phyloP scores from a whole-genome alignment of 208 protist genomes.

The Wallacemonas sp. region DNA sequence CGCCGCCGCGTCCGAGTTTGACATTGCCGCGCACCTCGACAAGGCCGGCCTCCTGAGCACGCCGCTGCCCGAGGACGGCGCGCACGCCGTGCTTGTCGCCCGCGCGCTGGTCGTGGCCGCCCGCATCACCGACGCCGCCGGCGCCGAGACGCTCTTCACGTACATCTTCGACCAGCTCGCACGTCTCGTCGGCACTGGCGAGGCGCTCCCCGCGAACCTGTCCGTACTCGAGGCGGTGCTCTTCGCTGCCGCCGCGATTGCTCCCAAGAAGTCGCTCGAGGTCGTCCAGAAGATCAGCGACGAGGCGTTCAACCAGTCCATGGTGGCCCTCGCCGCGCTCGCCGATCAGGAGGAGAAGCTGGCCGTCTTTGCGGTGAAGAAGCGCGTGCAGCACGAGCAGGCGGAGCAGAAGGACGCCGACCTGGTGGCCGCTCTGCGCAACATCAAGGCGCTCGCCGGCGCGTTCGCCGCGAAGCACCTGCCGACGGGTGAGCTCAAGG shows the following conservation, averaged over 20 bases:
- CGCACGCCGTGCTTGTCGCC: conserved; percentile 38
- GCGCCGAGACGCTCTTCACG: conserved; percentile 49
- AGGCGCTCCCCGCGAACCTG: conserved; percentile 47
- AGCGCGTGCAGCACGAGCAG: conserved; percentile 27
- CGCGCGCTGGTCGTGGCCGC: conserved; percentile 60
- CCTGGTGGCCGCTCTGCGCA: conserved; percentile 51
- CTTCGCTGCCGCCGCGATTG: conserved; percentile 56
- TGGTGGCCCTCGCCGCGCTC: conserved; percentile 28
- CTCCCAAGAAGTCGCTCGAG: conserved; percentile 55
- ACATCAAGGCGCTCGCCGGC: conserved; percentile 59
- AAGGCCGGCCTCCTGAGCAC: conserved; percentile 41
- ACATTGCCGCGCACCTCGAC: conserved; percentile 54
- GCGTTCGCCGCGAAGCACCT: conserved; percentile 67
- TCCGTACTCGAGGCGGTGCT: conserved; percentile 75
- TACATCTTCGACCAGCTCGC: conserved; percentile 38
- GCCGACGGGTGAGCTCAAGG: conserved; percentile 57
- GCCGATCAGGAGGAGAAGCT: conserved; percentile 17
- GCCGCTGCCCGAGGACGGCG: conserved; percentile 22
- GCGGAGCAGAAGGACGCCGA: conserved; percentile 53
- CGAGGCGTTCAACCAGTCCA: conserved; percentile 51
- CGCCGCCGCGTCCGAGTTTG: conserved; percentile 29
- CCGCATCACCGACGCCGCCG: conserved; percentile 54
- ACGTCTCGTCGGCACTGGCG: conserved; percentile 20
- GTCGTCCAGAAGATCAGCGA: conserved; percentile 70
- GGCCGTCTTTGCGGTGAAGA: conserved; percentile 53